Percentiles rank a stretch among this genome's conserved stretches.
Evolutionary conservation across 176 grass and related monocot species (phyloP).

Genomic region (Raddia distichophylla): DNA sequence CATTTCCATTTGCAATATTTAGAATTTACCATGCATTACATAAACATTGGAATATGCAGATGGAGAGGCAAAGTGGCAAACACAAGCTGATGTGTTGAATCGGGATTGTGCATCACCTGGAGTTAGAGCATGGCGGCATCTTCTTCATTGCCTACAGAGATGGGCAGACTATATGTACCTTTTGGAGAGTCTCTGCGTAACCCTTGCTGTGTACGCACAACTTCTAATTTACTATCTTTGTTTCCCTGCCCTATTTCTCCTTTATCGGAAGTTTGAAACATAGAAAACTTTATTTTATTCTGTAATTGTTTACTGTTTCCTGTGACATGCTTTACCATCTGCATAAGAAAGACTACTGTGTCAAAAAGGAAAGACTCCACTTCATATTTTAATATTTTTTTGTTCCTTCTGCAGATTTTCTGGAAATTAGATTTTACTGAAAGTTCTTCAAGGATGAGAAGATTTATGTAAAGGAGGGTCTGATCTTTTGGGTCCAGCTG

Average conservation of each 20-base stretch:
- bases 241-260: background rate
- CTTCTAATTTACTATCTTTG: background rate
- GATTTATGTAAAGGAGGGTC: conserved; percentile 95
- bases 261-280: conserved; percentile 21
- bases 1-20: conserved; percentile 26
- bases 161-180: conserved; percentile 87
- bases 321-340: conserved; percentile 26
- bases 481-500: conserved; percentile 90
- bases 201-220: conserved; percentile 68
- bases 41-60: conserved; percentile 62
- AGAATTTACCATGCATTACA: conserved; percentile 28
- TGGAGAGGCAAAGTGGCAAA: conserved; percentile 90
- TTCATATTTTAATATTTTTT: conserved; percentile 24
- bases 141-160: conserved; percentile 92
- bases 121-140: conserved; percentile 88
- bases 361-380: conserved; percentile 14
- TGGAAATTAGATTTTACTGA: conserved; percentile 96
- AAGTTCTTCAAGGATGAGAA: conserved; percentile 98
- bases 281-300: conserved; percentile 34
- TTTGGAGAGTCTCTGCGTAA: conserved; percentile 66
- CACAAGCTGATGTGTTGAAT: conserved; percentile 71
- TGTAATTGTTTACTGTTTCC: conserved; percentile 12
- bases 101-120: conserved; percentile 70
- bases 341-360: conserved; percentile 26
- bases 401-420: conserved; percentile 59